Evolutionary conservation across 2,329 filamentous ascomycete genomes (phyloP).

Genomic region (Tolypocladium inflatum): DNA sequence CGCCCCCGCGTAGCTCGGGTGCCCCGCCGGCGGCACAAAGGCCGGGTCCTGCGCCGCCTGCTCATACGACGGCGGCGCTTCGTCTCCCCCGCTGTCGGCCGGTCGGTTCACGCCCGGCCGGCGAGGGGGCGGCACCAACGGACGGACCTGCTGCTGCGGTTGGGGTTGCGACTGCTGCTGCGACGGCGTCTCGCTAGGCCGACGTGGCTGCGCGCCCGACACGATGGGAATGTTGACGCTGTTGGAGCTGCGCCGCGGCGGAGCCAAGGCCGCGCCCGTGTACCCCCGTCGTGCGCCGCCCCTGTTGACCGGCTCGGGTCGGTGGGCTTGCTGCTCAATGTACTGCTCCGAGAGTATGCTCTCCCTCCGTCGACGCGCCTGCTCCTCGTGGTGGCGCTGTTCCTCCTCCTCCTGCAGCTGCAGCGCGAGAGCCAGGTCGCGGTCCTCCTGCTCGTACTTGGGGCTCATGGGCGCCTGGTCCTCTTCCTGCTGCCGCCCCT

Average conservation of each 20-base stretch:
- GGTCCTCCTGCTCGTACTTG: conserved; percentile 63
- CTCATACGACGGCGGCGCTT: conserved; percentile 49
- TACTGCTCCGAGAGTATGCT: conserved; percentile 59
- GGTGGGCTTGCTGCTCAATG: conserved; percentile 53
- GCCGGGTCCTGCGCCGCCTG: conserved; percentile 42
- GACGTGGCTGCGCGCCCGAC: conserved; percentile 3
- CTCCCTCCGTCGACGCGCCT: conserved; percentile 55
- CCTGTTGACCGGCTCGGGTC: conserved; percentile 15
- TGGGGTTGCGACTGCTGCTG: not conserved
- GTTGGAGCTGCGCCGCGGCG: conserved; percentile 15
- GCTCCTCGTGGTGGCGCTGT: conserved; percentile 58
- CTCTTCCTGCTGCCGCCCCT: conserved; percentile 12
- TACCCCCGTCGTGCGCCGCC: conserved; percentile 6
- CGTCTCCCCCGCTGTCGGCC: conserved; percentile 31
- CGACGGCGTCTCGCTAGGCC: conserved; percentile 5
- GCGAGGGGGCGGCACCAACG: conserved; percentile 27
- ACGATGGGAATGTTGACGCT: conserved; percentile 4
- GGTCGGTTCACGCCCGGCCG: conserved; percentile 25
- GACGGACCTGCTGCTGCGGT: conserved; percentile 29
- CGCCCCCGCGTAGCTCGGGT: conserved; percentile 34
- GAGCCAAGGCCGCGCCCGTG: not conserved
- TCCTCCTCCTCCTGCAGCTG: conserved; percentile 95
- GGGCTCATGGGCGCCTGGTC: conserved; percentile 23
- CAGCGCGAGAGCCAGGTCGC: conserved; percentile 77
- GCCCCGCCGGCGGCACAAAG: conserved; percentile 42